A percentile compares a stretch with the other conserved stretches of the same genome.
phyloP scores from a whole-genome alignment of 495 filamentous ascomycete genomes.

The Viridothelium virens region DNA sequence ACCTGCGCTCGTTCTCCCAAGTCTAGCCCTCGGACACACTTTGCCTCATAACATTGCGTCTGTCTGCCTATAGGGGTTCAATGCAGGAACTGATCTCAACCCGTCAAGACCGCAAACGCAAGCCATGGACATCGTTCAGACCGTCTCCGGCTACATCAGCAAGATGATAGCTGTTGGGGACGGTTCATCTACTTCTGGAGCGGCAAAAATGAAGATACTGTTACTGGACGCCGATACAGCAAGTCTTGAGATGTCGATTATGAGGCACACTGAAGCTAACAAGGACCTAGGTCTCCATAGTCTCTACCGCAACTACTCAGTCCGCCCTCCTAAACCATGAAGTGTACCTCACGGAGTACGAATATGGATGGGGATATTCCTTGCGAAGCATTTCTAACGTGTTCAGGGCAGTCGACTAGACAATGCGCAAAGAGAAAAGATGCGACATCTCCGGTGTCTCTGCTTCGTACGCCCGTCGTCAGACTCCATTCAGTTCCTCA shows the following conservation, averaged over 20 bases:
- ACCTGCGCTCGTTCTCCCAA: no score
- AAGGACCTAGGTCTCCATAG: slow-evolving; percentile 61
- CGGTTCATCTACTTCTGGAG: slow-evolving; percentile 53
- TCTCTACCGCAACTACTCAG: slow-evolving; percentile 92
- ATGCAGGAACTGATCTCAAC: neutral
- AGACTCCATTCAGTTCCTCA: slow-evolving; percentile 82
- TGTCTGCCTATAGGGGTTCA: no score
- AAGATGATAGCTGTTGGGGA: slow-evolving; percentile 94
- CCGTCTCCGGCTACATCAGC: slow-evolving; percentile 89
- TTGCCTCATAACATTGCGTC: no score
- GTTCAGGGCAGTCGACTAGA: slow-evolving; percentile 57
- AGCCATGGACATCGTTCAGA: slow-evolving; percentile 83
- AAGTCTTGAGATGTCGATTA: slow-evolving; percentile 29
- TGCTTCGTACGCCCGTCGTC: slow-evolving; percentile 88
- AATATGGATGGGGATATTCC: neutral
- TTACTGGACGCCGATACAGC: slow-evolving; percentile 91
- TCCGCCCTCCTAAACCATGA: slow-evolving; percentile 94
- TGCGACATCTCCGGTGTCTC: slow-evolving; percentile 91
- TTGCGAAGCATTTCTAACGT: slow-evolving; percentile 21
- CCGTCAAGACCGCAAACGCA: neutral
- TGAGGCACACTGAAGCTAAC: neutral
- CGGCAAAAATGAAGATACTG: slow-evolving; percentile 97
- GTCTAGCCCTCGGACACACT: no score
- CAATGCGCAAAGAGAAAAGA: slow-evolving; percentile 86
- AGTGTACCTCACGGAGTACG: slow-evolving; percentile 86